Conservation (phyloP, 805 yeast genomes). For the Monosporozyma solicola region DNA sequence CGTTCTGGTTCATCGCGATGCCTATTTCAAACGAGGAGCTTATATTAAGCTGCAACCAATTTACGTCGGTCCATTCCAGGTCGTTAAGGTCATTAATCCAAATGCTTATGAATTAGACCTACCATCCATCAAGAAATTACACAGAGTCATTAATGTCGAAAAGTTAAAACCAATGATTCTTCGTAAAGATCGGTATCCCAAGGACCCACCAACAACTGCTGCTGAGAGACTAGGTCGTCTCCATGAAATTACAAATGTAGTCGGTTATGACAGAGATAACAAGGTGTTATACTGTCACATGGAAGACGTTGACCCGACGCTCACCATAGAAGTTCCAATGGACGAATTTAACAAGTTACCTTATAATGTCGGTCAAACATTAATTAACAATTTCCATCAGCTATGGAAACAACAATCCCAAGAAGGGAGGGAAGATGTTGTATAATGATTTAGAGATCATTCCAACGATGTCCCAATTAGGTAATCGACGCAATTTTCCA, state of each 20-base stretch:
- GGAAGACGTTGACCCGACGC: no score
- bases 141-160: constrained; percentile 6
- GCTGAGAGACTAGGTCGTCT: not conserved
- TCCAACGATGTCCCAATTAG: no score
- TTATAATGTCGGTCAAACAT: no score
- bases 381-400: no score
- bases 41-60: constrained; percentile 4
- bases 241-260: not conserved
- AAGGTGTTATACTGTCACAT: no score
- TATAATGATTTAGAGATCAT: no score
- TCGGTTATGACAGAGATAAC: not conserved
- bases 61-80: constrained; percentile 6
- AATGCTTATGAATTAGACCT: constrained; percentile 8
- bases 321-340: no score
- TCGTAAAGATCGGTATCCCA: not conserved
- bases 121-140: constrained; percentile 1
- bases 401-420: no score
- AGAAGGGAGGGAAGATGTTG: no score
- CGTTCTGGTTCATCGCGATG: constrained; percentile 5
- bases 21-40: constrained; percentile 3
- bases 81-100: constrained; percentile 2
- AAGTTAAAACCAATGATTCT: not conserved
- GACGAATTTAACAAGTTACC: no score
- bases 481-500: no score
- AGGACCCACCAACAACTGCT: not conserved